Conservation (phyloP, 352 stramenopile genomes). For the Thalassiosira exigua region DNA sequence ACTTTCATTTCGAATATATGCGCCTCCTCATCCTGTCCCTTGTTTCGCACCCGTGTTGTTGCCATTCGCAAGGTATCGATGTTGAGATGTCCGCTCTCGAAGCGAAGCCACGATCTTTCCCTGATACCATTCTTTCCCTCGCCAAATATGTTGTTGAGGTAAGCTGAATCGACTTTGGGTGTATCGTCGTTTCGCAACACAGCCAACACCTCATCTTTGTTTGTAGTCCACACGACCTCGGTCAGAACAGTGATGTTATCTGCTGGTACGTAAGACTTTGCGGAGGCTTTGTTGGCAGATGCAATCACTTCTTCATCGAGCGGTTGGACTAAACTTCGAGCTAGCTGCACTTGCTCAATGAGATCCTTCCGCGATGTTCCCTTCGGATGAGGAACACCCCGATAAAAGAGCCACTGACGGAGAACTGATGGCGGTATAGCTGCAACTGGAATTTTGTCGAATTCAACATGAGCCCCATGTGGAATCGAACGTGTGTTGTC, state of each 20-base stretch:
- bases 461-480: slow-evolving; percentile 8
- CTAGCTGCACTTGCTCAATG: slow-evolving; percentile 6
- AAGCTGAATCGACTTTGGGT: neutral
- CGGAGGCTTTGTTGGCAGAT: neutral
- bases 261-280: slow-evolving; percentile 14
- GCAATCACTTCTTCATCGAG: slow-evolving; percentile 12
- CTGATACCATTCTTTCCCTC: slow-evolving; percentile 27
- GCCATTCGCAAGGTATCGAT: slow-evolving; percentile 18
- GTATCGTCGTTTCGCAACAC: slow-evolving; percentile 1
- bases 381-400: slow-evolving; percentile 22
- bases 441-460: neutral
- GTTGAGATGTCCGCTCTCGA: slow-evolving; percentile 20
- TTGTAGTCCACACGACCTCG: slow-evolving; percentile 1
- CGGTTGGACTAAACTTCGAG: slow-evolving; percentile 2
- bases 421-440: slow-evolving; percentile 1
- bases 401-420: slow-evolving; percentile 17
- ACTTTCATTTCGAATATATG: slow-evolving; percentile 23
- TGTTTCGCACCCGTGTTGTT: neutral
- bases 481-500: neutral
- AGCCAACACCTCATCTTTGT: slow-evolving; percentile 1
- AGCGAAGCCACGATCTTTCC: slow-evolving; percentile 14
- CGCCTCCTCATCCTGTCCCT: slow-evolving; percentile 1
- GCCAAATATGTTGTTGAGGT: slow-evolving; percentile 27
- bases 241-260: slow-evolving; percentile 16
- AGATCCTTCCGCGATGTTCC: slow-evolving; percentile 3